Base-by-base conservation (phyloP, 2,329 filamentous ascomycete genomes). In the Simplicillium aogashimaense region DNA sequence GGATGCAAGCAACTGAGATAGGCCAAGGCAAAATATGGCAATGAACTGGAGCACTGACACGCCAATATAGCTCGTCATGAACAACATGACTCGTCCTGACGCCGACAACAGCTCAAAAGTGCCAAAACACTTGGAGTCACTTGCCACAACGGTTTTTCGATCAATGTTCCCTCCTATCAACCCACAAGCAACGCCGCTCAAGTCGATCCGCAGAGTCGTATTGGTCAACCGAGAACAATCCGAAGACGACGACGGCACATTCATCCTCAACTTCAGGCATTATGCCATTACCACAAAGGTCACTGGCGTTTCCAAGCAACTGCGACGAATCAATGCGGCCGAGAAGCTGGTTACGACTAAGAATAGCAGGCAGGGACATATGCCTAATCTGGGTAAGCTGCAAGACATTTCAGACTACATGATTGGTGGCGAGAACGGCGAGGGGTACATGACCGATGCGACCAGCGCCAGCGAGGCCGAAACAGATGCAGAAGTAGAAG, bases 81-180 rank as follows among this genome's bases (percentile, higher is more conserved):
- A 98, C 67, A 95, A 95, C 61, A 95, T 98, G 61, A 76, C 77
- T 31, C 82, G 80, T 3, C 74, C 83, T 20, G 69, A 66, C 28
- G 55, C 72, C 35, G 74, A 79, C 42, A 63, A 75, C 25, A 74
- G 72, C 42, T 75, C 78, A 16, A 78, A 83, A 45, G 81, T 94
- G n/a, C 88, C 90, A 5, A 94, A 87, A 57, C 89, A 95, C 51
- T 84, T 98, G 54, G 92, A 98, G 64, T 83, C 84, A 17, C 80
- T 98, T 28, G 81, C 88, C 3, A 97, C 89, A 2, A 94, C 88
- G 35, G 81, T 95, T 54, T 98, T 97, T 65, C 90, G 95, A 61
- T 94, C 87, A 7, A 76, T 98, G 29, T 97, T 98, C 55, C 90
- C 92, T 4, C 86, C 89, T 1, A 95, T 98, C 60, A 92, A 92